phyloP scores from a whole-genome alignment of 371 early-diverging fungal species.

The Nematocida sp. region DNA sequence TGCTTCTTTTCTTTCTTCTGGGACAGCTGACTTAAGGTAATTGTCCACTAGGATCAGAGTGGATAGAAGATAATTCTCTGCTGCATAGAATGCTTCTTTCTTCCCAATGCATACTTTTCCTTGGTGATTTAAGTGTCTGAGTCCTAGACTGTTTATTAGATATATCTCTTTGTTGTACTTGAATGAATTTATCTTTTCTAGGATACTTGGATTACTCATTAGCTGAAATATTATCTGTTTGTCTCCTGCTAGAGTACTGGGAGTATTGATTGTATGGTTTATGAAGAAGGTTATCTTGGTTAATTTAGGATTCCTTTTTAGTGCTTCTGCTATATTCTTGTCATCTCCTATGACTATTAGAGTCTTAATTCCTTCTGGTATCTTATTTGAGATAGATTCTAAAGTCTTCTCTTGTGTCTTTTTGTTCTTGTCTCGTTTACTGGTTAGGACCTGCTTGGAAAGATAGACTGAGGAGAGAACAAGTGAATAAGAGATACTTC shows the following conservation, averaged over 20 bases:
- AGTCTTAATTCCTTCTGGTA: conserved; percentile 43
- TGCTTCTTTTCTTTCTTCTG: conserved; percentile 53
- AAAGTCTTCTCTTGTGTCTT: conserved; percentile 41
- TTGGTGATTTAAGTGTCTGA: conserved; percentile 20
- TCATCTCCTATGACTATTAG: conserved; percentile 29
- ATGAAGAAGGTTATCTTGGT: conserved; percentile 18
- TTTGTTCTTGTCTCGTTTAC: conserved; percentile 54
- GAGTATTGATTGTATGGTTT: conserved; percentile 48
- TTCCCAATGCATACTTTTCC: conserved; percentile 50
- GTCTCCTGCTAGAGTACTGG: conserved; percentile 48
- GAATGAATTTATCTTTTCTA: conserved; percentile 35
- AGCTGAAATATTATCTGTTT: conserved; percentile 43
- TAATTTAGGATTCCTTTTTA: neutral
- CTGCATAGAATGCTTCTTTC: conserved; percentile 54
- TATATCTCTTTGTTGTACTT: conserved; percentile 59
- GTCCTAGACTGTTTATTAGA: conserved; percentile 52
- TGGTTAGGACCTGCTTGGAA: conserved; percentile 48
- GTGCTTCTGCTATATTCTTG: conserved; percentile 11
- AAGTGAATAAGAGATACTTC: conserved; percentile 56
- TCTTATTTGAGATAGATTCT: conserved; percentile 1
- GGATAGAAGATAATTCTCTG: conserved; percentile 61
- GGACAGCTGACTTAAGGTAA: conserved; percentile 44
- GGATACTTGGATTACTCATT: conserved; percentile 30
- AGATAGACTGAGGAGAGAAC: conserved; percentile 37
- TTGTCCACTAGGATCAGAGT: conserved; percentile 58